Conservation (phyloP, 2,329 filamentous ascomycete species). For the Dactylellina sp. region DNA sequence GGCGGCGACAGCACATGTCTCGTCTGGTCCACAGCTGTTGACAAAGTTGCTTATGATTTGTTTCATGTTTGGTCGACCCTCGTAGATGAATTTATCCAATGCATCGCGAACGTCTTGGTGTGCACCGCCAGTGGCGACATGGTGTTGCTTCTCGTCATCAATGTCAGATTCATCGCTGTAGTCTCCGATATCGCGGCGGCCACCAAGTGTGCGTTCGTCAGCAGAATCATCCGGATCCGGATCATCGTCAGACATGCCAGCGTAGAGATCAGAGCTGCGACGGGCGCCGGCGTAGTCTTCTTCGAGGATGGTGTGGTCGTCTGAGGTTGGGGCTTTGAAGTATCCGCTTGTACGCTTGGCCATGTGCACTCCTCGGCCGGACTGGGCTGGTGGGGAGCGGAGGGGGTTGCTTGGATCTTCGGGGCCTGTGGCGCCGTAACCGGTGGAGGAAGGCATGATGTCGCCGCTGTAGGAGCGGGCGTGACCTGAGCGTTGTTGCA, state of each 20-base stretch:
- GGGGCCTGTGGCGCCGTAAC: constrained; percentile 9
- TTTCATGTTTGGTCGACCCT: constrained; percentile 53
- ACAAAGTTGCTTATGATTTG: constrained; percentile 51
- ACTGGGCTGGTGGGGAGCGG: constrained; percentile 32
- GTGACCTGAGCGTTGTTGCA: constrained; percentile 43
- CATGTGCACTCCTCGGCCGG: constrained; percentile 31
- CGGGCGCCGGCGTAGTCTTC: constrained; percentile 39
- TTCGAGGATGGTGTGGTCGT: constrained; percentile 54
- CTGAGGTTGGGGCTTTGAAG: constrained; percentile 50
- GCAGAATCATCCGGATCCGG: constrained; percentile 51
- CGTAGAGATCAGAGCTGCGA: constrained; percentile 40
- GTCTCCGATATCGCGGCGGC: constrained; percentile 20
- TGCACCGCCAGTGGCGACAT: constrained; percentile 21
- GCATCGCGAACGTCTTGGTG: constrained; percentile 51
- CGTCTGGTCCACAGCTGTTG: constrained; percentile 45
- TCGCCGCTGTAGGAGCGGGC: constrained; percentile 46
- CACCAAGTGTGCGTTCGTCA: constrained; percentile 40
- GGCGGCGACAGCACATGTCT: constrained; percentile 47
- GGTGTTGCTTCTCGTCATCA: constrained; percentile 30
- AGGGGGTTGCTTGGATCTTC: constrained; percentile 24
- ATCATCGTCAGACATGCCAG: constrained; percentile 49
- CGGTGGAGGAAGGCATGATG: constrained; percentile 40
- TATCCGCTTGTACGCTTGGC: constrained; percentile 49
- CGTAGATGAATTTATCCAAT: constrained; percentile 52
- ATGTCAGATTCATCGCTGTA: constrained; percentile 42